These are phyloP conservation scores for Herpetomonas tarakana DNA, from an alignment of 208 protist species.

Conservation along the genomic window DNA sequence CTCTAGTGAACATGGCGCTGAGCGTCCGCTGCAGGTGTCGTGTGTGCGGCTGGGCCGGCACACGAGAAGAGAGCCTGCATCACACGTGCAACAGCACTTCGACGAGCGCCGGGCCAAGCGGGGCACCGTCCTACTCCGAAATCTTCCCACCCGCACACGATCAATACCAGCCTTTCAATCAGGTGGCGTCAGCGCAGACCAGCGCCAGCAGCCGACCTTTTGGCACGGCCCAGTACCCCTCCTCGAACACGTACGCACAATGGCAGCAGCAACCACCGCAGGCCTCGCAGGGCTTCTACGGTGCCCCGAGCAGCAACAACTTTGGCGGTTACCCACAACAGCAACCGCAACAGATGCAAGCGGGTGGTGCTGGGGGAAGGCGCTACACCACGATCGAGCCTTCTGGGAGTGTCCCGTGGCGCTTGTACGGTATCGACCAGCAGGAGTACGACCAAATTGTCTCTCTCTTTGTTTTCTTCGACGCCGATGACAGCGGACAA, in stretches of 20 bases:
- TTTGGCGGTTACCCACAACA: conserved; percentile 9
- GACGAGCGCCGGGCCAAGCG: neutral
- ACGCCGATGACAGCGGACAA: conserved; percentile 59
- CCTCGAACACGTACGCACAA: neutral
- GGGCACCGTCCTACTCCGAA: neutral
- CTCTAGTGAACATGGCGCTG: conserved; percentile 66
- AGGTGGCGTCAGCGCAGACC: neutral
- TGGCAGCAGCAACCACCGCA: conserved; percentile 10
- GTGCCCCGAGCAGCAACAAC: conserved; percentile 3
- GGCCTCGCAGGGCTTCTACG: conserved; percentile 1
- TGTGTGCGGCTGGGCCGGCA: conserved; percentile 65
- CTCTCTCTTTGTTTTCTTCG: conserved; percentile 83
- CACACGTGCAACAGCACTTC: conserved; percentile 12
- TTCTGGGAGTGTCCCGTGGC: conserved; percentile 40
- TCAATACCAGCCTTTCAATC: neutral
- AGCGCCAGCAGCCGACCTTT: neutral
- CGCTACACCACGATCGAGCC: conserved; percentile 46
- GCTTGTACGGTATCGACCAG: conserved; percentile 53
- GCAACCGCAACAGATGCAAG: neutral
- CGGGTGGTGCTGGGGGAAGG: neutral
- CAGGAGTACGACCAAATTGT: conserved; percentile 83
- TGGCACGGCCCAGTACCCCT: neutral
- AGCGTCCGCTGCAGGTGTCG: conserved; percentile 49
- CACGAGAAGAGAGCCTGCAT: conserved; percentile 30
- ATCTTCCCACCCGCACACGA: neutral